Base-by-base conservation (phyloP, 2,329 filamentous ascomycete genomes). In the Phyllachora maydis region DNA sequence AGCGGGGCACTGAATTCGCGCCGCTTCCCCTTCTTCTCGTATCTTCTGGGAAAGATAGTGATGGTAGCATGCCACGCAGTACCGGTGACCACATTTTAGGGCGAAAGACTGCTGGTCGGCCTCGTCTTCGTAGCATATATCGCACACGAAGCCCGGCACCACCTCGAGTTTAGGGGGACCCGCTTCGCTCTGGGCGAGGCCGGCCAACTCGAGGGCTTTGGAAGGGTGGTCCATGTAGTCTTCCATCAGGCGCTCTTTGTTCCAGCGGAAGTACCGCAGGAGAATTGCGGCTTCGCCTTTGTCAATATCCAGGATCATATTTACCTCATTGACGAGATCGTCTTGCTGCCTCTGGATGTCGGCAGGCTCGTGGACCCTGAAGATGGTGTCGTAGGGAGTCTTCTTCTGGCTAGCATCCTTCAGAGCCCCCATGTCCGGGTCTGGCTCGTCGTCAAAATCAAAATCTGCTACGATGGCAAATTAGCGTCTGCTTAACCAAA, bases 31-130 rank as follows among this genome's bases (percentile, higher is more conserved):
- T 47, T 98, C 88, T 35, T 88, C 82, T 26, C 73, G 72, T 35
- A 98, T 92, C 56, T 98, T 98, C 38, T 91, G 83, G 2, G 59
- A 65, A 14, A 98, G 53, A 39, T 98, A 98, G 24, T 92, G 82
- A 14, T 71, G 63, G 43, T 93, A 98, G 52, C 88, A 98, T 39
- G 81, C 66, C 16, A 83, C 70, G 37, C 88, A 98, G 46, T 88
- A 98, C 23, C 88, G 66, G 46, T 98, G 88, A 2, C 73, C 79
- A 45, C 88, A 98, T 41, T 79, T 91, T 65, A 98, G 79, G 14
- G 85, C 81, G 49, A 93, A 95, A 3, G 78, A 82, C 43, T 78
- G 47, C 11, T 93, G 51, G 1, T 65, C 69, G 1, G 68, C 58
- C 11, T 65, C 74, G 33, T 98, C 88, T 39, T 95, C 83, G 46